Evolutionary conservation across 139 green algal genomes (phyloP), one percentile per base, ranked within the genome.

Genomic region (Coccomyxa sp.): DNA sequence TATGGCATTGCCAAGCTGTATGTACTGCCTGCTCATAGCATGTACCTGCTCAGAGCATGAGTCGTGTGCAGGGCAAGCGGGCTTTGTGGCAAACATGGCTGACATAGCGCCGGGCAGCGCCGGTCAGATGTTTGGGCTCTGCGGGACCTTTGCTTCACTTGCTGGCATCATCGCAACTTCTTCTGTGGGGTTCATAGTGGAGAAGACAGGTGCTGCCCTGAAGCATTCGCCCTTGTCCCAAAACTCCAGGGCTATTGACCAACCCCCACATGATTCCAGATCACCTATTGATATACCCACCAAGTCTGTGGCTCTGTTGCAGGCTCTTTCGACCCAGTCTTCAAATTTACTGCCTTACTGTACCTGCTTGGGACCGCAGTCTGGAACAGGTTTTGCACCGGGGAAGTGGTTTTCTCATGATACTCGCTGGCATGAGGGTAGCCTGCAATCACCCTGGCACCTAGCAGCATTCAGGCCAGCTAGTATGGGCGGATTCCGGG

Each of bases 51-150:
- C n/a, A 2, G 24, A 31, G 6, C n/a, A 22, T 72, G 68, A 71
- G 16, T 5, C 14, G 34, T 72, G 68, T 82, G 78, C 84, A 84
- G 82, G 83, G 39, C 86, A 88, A 75, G 93, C 89, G 10, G 92
- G 91, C 0, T 97, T 97, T 81, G 90, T 95, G 16, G 91, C 91
- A 29, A 97, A 95, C 82, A 96, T 97, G 87, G 91, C 87, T 14
- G 94, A 98, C 80, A 90, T 98, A 41, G 93, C 94, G 7, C 94
- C 94, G 2, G 74, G 80, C 0, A 79, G 93, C 35, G 93, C 92
- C 0, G 90, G 94, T 54, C 82, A 88, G 83, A 88, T 98, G 71
- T 98, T 98, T 83, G 94, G 92, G 31, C 84, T 96, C 18, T 95
- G 90, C 84, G 97, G 97, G 86, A 98, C 94, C 0, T 97, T 95